Conservation (phyloP, 805 yeast genomes). For the Hanseniaspora lindneri region DNA sequence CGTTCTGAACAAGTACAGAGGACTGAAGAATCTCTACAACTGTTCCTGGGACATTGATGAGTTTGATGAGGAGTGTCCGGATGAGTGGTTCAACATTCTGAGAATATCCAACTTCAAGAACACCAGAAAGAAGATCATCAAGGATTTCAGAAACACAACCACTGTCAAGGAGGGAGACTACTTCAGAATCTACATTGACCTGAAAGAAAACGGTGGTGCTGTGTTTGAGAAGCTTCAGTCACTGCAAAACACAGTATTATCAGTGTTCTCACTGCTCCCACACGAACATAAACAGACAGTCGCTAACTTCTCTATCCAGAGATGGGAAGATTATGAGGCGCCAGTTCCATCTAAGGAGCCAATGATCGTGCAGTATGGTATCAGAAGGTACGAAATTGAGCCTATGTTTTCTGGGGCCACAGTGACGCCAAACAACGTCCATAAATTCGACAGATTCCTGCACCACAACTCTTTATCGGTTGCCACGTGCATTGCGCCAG, state of each 20-base stretch:
- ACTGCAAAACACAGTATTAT: slow-evolving; percentile 40
- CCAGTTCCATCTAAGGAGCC: slow-evolving; percentile 78
- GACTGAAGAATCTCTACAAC: slow-evolving; percentile 67
- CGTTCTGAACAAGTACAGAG: slow-evolving; percentile 67
- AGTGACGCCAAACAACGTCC: slow-evolving; percentile 70
- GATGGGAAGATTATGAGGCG: slow-evolving; percentile 81
- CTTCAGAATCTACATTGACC: slow-evolving; percentile 47
- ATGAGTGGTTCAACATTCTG: slow-evolving; percentile 62
- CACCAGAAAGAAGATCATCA: slow-evolving; percentile 54
- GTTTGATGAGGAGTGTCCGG: slow-evolving; percentile 60
- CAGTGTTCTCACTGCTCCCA: slow-evolving; percentile 60
- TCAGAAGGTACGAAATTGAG: slow-evolving; percentile 68
- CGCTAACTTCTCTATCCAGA: slow-evolving; percentile 65
- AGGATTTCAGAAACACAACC: slow-evolving; percentile 40
- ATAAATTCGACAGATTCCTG: slow-evolving; percentile 71
- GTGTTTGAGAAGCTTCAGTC: slow-evolving; percentile 34
- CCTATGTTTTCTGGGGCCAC: slow-evolving; percentile 77
- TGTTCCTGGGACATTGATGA: slow-evolving; percentile 86
- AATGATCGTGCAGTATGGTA: slow-evolving; percentile 82
- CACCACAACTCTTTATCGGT: slow-evolving; percentile 64
- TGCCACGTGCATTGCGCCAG: slow-evolving; percentile 84
- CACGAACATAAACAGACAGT: slow-evolving; percentile 82
- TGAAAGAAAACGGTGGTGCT: slow-evolving; percentile 33
- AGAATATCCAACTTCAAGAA: slow-evolving; percentile 68
- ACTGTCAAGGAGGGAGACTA: slow-evolving; percentile 51